These are phyloP conservation scores for Paraleonurus japonicus DNA, from an alignment of 257 asterid species.

Conservation along the genomic window DNA sequence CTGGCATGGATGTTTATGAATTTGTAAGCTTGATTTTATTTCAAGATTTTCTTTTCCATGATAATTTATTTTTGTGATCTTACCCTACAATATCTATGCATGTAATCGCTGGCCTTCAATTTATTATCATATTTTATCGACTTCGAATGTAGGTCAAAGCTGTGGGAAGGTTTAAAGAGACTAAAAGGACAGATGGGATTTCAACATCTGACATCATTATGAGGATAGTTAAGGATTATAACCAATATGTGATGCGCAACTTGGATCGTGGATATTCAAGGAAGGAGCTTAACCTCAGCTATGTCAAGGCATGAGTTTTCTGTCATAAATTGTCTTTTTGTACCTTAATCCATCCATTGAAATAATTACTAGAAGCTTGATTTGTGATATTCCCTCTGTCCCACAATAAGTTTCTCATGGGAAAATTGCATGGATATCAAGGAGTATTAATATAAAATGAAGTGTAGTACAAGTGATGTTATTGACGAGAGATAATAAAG, in stretches of 20 bases:
- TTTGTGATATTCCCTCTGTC: not conserved
- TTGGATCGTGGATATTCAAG: conserved; percentile 79
- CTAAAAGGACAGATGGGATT: conserved; percentile 68
- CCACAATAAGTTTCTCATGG: too few species aligned
- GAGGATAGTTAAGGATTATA: conserved; percentile 79
- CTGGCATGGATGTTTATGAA: conserved; percentile 72
- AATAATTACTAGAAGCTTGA: conserved; percentile 1
- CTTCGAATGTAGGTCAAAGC: conserved; percentile 54
- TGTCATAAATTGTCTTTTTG: conserved; percentile 2
- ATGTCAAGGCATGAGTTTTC: conserved; percentile 54
- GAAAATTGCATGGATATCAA: too few species aligned
- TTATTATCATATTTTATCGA: conserved; percentile 13
- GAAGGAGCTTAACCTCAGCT: conserved; percentile 69
- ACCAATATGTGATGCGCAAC: conserved; percentile 78
- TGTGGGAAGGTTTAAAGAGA: conserved; percentile 72
- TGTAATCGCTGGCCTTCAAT: not conserved
- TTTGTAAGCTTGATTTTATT: conserved; percentile 49
- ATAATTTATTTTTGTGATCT: not conserved
- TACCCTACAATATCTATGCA: not conserved
- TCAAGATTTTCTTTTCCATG: not conserved
- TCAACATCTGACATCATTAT: conserved; percentile 76
- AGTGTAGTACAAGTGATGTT: too few species aligned
- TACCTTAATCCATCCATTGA: not conserved
- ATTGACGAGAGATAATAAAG: too few species aligned
- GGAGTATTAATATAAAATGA: too few species aligned